Base-by-base conservation (phyloP, 257 asterid genomes). In the Penstemon eatonii region DNA sequence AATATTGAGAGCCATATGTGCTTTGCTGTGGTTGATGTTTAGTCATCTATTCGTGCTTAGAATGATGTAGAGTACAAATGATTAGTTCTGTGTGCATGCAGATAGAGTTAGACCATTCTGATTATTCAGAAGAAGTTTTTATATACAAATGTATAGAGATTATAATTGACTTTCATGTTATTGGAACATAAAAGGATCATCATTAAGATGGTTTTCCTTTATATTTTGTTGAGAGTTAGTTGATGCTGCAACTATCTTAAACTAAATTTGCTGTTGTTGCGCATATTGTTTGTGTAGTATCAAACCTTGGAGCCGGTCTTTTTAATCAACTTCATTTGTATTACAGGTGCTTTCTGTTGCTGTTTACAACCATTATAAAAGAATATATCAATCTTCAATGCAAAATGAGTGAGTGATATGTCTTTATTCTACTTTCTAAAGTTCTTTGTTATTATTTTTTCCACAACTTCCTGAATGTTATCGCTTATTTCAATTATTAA, bases 291-390 rank as follows among this genome's bases (percentile, higher is more conserved):
- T 25, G 18, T 54, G 53, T 13, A 53, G 37, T 59, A 57, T 50
- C 52, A 40, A 46, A 37, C 56, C 65, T 68, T 52, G 65, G 13
- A 60, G 73, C 58, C 51, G n/a, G 25, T 65, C 55, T 41, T 25
- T 25, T 49, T 70, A 41, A 71, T 54, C 55, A 68, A 58, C 36
- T 71, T 63, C 79, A 60, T 71, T 75, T 10, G 45, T 61, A 52
- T 55, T 60, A 25, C 90, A 91, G 98, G 98, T 89, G 74, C 92
- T 92, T 60, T 83, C 98, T 56, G 98, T 89, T 58, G 98, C 98
- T 58, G 92, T 92, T 76, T 92, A 92, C 85, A 92, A 92, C 69
- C 98, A 92, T 81, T 92, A 89, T 80, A 89, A 92, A 82, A 80
- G 98, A 78, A 81, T 92, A 72, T 76, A 83, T 52, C 81, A 89